Evolutionary conservation across 2,329 filamentous ascomycete species (phyloP), one percentile per base, ranked within the genome.

Genomic region (Grosmannia serpens): DNA sequence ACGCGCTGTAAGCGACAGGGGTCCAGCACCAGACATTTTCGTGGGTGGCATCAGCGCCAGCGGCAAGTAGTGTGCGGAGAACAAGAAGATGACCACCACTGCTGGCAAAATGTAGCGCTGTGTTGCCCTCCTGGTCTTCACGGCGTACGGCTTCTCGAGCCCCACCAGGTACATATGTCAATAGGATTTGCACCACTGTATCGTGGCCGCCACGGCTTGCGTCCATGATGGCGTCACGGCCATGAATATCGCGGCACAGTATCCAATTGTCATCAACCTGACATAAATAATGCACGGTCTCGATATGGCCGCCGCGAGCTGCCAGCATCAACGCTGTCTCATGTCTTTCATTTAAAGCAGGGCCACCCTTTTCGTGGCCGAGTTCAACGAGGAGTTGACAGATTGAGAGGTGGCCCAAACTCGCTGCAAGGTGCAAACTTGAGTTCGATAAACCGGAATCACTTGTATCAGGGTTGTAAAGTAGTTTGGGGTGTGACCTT

Each of bases 321-420:
- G 90, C 90, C 3, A 94, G 78, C 82, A 92, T 91, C 54, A 95
- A 76, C 0, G 90, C 86, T 0, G 90, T 95, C 67, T 92, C 86
- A 67, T 88, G 83, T 62, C 85, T 79, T 65, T 89, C 87, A 70
- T 95, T 95, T 62, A 90, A 79, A 15, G 86, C 87, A 33, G 91
- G 83, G 55, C 84, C 83, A 6, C 60, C 59, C n/a, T 76, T 70
- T 70, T 95, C 89, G 70, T 95, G 90, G 59, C 87, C 88, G 6
- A 82, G 77, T n/a, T 80, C 75, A 62, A 95, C 77, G 31, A 96
- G 82, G 57, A 85, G 79, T 64, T 81, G 78, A 68, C 83, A 86
- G 65, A 94, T 86, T 53, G 84, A 74, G 9, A 83, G 75, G 68
- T 86, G 81, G 56, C 89, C 90, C 59, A 90, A 77, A 9, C 82